These are phyloP conservation scores for Russula virescens DNA, from an alignment of 768 basidiomycete genomes.

Conservation along the genomic window DNA sequence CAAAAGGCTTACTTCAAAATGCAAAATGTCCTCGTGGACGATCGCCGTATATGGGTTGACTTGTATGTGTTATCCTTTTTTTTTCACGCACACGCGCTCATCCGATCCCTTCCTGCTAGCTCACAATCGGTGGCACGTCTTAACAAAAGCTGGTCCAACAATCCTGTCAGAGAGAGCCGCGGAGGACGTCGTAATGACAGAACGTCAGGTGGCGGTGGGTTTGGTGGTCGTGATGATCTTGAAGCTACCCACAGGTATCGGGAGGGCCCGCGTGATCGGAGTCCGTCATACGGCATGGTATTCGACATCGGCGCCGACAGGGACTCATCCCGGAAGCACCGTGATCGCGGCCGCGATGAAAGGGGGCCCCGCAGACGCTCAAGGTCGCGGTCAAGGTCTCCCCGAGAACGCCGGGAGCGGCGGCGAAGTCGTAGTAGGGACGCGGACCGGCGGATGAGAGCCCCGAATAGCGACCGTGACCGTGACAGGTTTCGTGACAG, in stretches of 20 bases:
- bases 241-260: conserved; percentile 69
- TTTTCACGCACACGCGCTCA: conserved; percentile 4
- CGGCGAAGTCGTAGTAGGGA: conserved; percentile 42
- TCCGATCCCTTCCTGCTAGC: conserved; percentile 35
- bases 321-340: not conserved
- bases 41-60: conserved; percentile 98
- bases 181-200: conserved; percentile 29
- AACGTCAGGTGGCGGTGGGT: conserved; percentile 40
- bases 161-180: conserved; percentile 48
- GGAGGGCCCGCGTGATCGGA: conserved; percentile 33
- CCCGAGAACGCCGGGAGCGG: conserved; percentile 39
- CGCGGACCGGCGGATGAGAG: not conserved
- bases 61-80: conserved; percentile 54
- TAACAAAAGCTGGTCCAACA: conserved; percentile 78
- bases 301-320: conserved; percentile 58
- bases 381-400: conserved; percentile 17
- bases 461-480: conserved; percentile 10
- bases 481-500: conserved; percentile 2
- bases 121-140: conserved; percentile 92
- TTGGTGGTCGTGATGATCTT: conserved; percentile 69
- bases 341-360: conserved; percentile 7
- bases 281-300: conserved; percentile 66
- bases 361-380: conserved; percentile 33
- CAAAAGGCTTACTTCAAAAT: conserved; percentile 92
- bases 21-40: conserved; percentile 98